phyloP scores from a whole-genome alignment of 768 basidiomycete genomes.

The Hygrophorus russula region DNA sequence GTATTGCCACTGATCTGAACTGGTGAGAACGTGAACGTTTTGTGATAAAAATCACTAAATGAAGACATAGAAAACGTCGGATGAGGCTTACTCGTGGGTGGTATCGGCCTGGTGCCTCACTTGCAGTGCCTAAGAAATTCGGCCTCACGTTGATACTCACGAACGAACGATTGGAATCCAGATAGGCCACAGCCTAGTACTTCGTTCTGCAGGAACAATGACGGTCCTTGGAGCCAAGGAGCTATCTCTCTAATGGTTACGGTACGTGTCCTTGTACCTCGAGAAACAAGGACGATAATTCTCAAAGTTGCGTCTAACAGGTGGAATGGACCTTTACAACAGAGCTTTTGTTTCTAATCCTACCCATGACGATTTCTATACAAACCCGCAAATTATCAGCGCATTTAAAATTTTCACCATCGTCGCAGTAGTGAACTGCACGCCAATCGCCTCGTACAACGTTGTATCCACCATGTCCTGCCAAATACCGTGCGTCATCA shows the following conservation, averaged over 20 bases:
- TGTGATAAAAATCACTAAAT: too few species aligned
- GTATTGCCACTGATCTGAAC: too few species aligned
- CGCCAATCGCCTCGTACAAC: constrained; percentile 21
- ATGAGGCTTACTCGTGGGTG: too few species aligned
- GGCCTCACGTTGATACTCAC: too few species aligned
- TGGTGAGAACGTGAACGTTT: too few species aligned
- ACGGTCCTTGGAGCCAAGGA: constrained; percentile 9
- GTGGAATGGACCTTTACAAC: constrained; percentile 29
- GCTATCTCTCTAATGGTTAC: constrained; percentile 18
- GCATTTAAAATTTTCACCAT: constrained; percentile 19
- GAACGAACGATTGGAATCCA: too few species aligned
- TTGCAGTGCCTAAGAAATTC: too few species aligned
- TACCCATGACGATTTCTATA: constrained; percentile 28
- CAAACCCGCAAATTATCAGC: constrained; percentile 17
- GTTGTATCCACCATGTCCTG: constrained; percentile 68
- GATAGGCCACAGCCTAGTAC: too few species aligned
- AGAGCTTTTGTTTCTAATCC: constrained; percentile 15
- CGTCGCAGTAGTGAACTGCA: constrained; percentile 3
- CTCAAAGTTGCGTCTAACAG: constrained; percentile 10
- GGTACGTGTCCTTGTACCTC: constrained; percentile 9
- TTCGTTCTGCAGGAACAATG: too few species aligned
- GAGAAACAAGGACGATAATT: neutral
- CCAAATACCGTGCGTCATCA: neutral
- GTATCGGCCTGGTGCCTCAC: too few species aligned
- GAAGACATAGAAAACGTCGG: too few species aligned